Evolutionary conservation across 2,329 filamentous ascomycete genomes (phyloP), one percentile per base, ranked within the genome.

Genomic region (Scedosporium aurantiacum): DNA sequence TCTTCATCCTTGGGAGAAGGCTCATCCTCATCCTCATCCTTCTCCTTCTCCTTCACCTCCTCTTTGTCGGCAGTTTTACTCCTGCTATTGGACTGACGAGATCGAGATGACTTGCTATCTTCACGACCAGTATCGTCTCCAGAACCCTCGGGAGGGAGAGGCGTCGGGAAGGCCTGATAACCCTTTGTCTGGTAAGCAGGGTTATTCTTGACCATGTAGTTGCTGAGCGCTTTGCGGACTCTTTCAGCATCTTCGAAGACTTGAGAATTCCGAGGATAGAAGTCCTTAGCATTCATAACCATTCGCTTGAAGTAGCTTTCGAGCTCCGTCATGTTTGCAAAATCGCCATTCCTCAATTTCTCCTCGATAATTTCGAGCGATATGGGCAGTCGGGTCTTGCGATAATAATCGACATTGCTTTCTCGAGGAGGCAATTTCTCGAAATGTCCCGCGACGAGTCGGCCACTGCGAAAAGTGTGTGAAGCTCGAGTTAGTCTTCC

Each of bases 251-350:
- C 91, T 52, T 91, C 87, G 70, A 88, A 93, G 43, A 88, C 80
- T 62, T 84, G 76, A 0, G 89, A 90, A 52, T 81, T 82, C 66
- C 87, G 87, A 63, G 86, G 80, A 69, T 93, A 93, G 74, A 85
- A 94, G 60, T 90, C 86, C 72, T 96, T 96, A 41, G 89, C 90
- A 69, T 96, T 96, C 65, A 85, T 82, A 61, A 96, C 88, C 81
- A 96, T 89, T 65, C 91, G 86, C 77, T 94, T 95, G 70, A 93
- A 83, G 70, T 92, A 92, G 69, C 88, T 87, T 73, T 96, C 91
- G 12, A 96, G 77, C 58, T 87, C 80, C 5, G 89, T 85, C 57
- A 96, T 79, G 59, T 76, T 88, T 14, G 80, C 71, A 70, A 96
- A 95, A 65, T 86, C 82, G 67, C 82, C 78, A 58, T 83, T 79